Base-by-base conservation (phyloP, 768 basidiomycete genomes). In the Trametes villosa region DNA sequence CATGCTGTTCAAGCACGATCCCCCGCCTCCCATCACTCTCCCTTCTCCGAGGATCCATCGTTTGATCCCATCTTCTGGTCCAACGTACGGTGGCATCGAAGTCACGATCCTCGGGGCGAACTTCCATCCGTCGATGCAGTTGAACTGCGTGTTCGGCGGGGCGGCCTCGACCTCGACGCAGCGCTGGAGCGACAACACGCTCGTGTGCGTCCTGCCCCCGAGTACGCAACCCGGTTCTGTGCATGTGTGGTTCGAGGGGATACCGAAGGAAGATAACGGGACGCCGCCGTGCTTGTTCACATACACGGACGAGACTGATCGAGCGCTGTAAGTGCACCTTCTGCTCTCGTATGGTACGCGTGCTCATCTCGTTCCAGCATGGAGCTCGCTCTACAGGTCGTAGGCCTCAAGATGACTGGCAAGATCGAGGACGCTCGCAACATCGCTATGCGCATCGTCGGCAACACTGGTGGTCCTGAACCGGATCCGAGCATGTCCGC, bases 361-460 rank as follows among this genome's bases (percentile, higher is more conserved):
- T 51, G 18, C 58, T 66, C 9, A 71, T 60, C 30, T 31, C 51
- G 11, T 36, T 2, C 41, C 67, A 96, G 93, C 65, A 96, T 98
- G 93, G 96, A 96, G 72, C 84, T 97, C 54, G 95, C 95, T 52
- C 79, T 98, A 4, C 94, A 96, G 70, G 94, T 96, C 15, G 94
- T 98, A 18, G 96, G 96, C 0, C 78, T 97, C 64, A 95, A 96
- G 78, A 96, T 97, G 92, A 96, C 94, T 0, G 95, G 95, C 48
- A 91, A 94, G 69, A 87, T 96, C 29, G 94, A 96, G 67, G 92
- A 95, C 54, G 94, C 95, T 2, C 89, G 92, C 74, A 91, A 94
- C 59, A 91, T 97, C 36, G 95, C 95, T 15, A 87, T 95, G 84
- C 84, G 94, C 30, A 97, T 97, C 65, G 92, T 97, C 30, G 89